Evolutionary conservation across 441 rosid species (phyloP), one percentile per base, ranked within the genome.

Genomic region (Erodium moschatum): DNA sequence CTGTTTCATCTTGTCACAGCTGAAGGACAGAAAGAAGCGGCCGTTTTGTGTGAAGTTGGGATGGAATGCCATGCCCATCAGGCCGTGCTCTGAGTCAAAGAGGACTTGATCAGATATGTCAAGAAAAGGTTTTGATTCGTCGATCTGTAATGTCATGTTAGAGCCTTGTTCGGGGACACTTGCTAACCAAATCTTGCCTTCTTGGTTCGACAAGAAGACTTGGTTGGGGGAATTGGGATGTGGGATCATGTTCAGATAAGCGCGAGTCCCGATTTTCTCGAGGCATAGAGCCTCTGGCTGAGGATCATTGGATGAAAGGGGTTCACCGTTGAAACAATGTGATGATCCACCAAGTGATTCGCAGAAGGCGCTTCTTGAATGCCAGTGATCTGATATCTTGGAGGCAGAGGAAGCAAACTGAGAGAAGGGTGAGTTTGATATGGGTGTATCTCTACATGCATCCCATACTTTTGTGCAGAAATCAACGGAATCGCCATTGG

Each of bases 201-300:
- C 10, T 54, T 54, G 61, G 24, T 16, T 18, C 0, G 61, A 16
- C 61, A 54, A 54, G 61, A 54, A 54, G 15, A 18, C 61, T 1
- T 19, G 61, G 61, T 54, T 54, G 21, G 61, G 16, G 8, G 24
- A 11, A 54, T 54, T 19, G 1, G 61, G 61, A 54, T 54, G 61
- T 54, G 61, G 61, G 10, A 54, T 54, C 61, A 56, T 18, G 16
- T 56, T 56, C 62, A 56, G 24, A 8, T 56, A 56, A 56, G 62
- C 62, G 27, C 16, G 12, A 18, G 62, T 56, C 16, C 27, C 62
- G 11, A 18, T n/a, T 19, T 56, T 56, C 62, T 56, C 62, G 7
- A 56, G 62, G 6, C 62, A 56, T 56, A 56, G 62, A 56, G 62
- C 62, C 62, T 56, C 62, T 2, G 31, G 31, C n/a, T n/a, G n/a